Conservation (phyloP, 2,329 filamentous ascomycete species). For the Colletotrichum sp. region DNA sequence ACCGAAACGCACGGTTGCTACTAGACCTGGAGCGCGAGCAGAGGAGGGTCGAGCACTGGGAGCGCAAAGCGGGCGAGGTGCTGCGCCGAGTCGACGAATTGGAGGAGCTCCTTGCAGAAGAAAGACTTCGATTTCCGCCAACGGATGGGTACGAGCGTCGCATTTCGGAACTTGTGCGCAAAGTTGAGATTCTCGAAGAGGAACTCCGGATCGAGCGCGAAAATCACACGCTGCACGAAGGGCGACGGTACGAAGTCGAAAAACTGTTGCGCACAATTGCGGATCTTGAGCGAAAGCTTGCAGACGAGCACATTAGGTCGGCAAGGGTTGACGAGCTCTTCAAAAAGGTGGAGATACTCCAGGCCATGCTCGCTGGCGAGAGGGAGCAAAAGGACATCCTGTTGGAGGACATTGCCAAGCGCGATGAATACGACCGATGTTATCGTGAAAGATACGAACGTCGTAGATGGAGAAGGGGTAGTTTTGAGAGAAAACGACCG, state of each 20-base stretch:
- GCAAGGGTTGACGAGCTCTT: neutral
- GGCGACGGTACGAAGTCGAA: slow-evolving; percentile 5
- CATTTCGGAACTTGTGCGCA: slow-evolving; percentile 9
- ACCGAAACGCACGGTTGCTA: neutral
- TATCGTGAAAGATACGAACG: neutral
- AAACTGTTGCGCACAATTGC: neutral
- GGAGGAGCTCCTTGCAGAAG: slow-evolving; percentile 5
- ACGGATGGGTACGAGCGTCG: slow-evolving; percentile 4
- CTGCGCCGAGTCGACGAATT: slow-evolving; percentile 3
- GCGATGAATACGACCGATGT: slow-evolving; percentile 7
- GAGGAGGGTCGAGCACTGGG: slow-evolving; percentile 97
- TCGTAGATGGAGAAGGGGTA: slow-evolving; percentile 5
- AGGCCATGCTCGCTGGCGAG: slow-evolving; percentile 3
- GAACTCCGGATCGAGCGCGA: slow-evolving; percentile 7
- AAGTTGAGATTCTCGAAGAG: slow-evolving; percentile 13
- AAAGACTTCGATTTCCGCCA: neutral
- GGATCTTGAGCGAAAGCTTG: slow-evolving; percentile 11
- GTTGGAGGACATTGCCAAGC: slow-evolving; percentile 6
- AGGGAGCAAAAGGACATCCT: slow-evolving; percentile 10
- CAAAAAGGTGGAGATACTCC: slow-evolving; percentile 13
- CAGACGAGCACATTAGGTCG: neutral
- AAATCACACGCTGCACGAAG: neutral
- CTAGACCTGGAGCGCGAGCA: slow-evolving; percentile 93
- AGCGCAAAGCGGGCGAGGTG: slow-evolving; percentile 66
- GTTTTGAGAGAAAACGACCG: slow-evolving; percentile 2